These are phyloP conservation scores for Neonectria magnoliae DNA, from an alignment of 2,329 filamentous ascomycete species.

Conservation along the genomic window DNA sequence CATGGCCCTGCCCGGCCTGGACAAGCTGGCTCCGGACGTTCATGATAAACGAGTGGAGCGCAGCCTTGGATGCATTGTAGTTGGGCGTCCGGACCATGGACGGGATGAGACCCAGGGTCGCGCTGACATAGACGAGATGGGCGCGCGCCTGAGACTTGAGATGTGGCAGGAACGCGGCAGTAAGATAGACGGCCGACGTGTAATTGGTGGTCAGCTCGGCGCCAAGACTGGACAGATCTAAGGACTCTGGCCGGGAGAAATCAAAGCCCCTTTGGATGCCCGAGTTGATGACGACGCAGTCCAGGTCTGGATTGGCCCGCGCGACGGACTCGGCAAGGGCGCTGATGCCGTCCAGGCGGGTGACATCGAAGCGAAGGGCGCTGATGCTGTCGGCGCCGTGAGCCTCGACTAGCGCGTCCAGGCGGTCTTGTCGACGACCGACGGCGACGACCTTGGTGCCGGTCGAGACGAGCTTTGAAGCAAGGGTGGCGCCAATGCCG, in stretches of 20 bases:
- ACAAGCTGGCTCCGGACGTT: conserved; percentile 36
- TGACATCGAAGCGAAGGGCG: conserved; percentile 55
- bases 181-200: conserved; percentile 40
- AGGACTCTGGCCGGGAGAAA: conserved; percentile 34
- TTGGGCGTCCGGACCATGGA: conserved; percentile 39
- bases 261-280: conserved; percentile 60
- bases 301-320: conserved; percentile 32
- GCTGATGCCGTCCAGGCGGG: conserved; percentile 49
- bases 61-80: conserved; percentile 44
- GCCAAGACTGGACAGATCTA: conserved; percentile 45
- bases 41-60: conserved; percentile 40
- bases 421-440: conserved; percentile 58
- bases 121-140: conserved; percentile 39
- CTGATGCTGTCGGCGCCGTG: conserved; percentile 53
- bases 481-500: conserved; percentile 43
- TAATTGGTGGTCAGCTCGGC: conserved; percentile 42
- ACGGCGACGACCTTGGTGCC: conserved; percentile 58
- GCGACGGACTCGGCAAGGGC: conserved; percentile 31
- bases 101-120: conserved; percentile 36
- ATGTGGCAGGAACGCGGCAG: conserved; percentile 43
- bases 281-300: conserved; percentile 67
- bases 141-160: conserved; percentile 27
- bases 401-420: conserved; percentile 58
- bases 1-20: conserved; percentile 10
- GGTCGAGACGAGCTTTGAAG: conserved; percentile 53